Conservation (phyloP, 257 asterid species). For the Penstemon davidsonii region DNA sequence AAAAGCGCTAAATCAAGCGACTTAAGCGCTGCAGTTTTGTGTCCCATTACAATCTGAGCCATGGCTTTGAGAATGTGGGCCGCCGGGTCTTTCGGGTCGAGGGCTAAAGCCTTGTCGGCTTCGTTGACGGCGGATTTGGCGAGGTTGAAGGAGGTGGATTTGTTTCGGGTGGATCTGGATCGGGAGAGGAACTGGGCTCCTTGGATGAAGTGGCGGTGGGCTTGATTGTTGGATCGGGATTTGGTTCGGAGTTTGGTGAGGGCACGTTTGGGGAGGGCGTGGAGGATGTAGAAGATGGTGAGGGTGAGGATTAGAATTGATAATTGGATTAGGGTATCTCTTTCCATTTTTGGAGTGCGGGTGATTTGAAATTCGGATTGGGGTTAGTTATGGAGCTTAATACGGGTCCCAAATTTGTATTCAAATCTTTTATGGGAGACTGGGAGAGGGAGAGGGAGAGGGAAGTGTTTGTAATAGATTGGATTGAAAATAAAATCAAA, state of each 20-base stretch:
- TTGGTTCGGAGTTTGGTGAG: slow-evolving; percentile 57
- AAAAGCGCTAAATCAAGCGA: slow-evolving; percentile 70
- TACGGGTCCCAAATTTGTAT: too few relatives aligned
- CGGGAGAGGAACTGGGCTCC: slow-evolving; percentile 83
- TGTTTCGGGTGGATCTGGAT: slow-evolving; percentile 60
- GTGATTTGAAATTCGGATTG: too few relatives aligned
- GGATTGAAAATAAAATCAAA: too few relatives aligned
- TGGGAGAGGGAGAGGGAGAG: too few relatives aligned
- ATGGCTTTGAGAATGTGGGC: slow-evolving; percentile 79
- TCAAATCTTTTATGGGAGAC: too few relatives aligned
- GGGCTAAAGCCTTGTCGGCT: slow-evolving; percentile 70
- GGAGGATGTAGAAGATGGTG: slow-evolving; percentile 59
- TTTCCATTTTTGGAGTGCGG: slow-evolving; percentile 39
- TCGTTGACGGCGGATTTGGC: slow-evolving; percentile 75
- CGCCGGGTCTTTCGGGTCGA: slow-evolving; percentile 81
- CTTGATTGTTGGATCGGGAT: slow-evolving; percentile 58
- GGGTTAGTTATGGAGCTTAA: too few relatives aligned
- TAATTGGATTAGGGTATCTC: slow-evolving; percentile 46
- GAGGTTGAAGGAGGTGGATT: slow-evolving; percentile 50
- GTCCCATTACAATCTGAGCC: slow-evolving; percentile 76
- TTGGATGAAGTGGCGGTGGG: slow-evolving; percentile 73
- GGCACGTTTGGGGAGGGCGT: slow-evolving; percentile 61
- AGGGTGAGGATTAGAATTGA: slow-evolving; percentile 58
- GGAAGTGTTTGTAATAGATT: too few relatives aligned
- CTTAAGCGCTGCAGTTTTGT: slow-evolving; percentile 56